Conservation (phyloP, 805 yeast genomes). For the Saturnispora halmiae region DNA sequence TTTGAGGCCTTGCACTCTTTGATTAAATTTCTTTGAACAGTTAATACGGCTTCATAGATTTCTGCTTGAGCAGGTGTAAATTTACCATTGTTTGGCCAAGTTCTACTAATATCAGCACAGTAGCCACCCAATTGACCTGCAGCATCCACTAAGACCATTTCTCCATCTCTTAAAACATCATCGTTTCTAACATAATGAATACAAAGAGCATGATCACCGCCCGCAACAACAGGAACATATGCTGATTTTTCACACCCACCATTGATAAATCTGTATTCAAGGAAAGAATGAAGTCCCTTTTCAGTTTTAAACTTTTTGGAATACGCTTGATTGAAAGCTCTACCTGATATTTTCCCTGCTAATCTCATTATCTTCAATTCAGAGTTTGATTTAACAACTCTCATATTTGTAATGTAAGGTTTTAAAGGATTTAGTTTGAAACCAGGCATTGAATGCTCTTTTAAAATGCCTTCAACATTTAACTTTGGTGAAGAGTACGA, state of each 20-base stretch:
- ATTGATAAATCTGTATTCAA: conserved; percentile 72
- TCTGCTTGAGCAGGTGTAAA: conserved; percentile 77
- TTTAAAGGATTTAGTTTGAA: conserved; percentile 33
- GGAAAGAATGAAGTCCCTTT: conserved; percentile 64
- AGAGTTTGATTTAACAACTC: conserved; percentile 65
- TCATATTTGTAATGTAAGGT: conserved; percentile 36
- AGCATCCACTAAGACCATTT: conserved; percentile 82
- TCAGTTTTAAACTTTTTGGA: conserved; percentile 61
- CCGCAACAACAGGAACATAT: conserved; percentile 93
- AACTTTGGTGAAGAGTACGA: conserved; percentile 4
- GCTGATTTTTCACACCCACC: conserved; percentile 90
- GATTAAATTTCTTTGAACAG: conserved; percentile 74
- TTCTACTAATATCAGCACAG: conserved; percentile 89
- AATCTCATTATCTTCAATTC: conserved; percentile 73
- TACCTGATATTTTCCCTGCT: conserved; percentile 75
- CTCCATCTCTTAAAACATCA: conserved; percentile 65
- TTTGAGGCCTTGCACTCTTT: conserved; percentile 49
- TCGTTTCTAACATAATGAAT: conserved; percentile 94
- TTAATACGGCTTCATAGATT: conserved; percentile 78
- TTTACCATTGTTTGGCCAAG: conserved; percentile 83
- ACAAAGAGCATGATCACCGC: conserved; percentile 81
- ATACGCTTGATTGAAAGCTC: conserved; percentile 78
- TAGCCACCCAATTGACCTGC: conserved; percentile 92
- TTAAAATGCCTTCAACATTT: conserved; percentile 17
- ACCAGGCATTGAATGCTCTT: conserved; percentile 17